These are phyloP conservation scores for Pistacia atlantica DNA, from an alignment of 345 rosid species.

Conservation along the genomic window DNA sequence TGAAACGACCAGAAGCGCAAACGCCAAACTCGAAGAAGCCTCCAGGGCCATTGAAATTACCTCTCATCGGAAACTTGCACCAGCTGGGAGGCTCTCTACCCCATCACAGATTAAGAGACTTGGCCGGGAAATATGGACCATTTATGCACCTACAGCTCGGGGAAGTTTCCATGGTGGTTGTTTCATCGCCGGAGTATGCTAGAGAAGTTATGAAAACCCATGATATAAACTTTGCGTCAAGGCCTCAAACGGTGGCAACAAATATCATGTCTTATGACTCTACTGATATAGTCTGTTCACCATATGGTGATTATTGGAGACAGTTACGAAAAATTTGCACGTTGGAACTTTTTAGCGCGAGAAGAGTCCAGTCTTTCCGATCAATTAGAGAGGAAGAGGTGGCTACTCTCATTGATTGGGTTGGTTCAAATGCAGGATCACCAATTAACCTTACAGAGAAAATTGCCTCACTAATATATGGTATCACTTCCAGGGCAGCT, in stretches of 20 bases:
- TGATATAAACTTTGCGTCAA: no score
- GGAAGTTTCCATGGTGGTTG: no score
- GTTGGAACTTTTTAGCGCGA: conserved; percentile 23
- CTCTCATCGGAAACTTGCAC: no score
- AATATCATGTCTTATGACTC: conserved; percentile 15
- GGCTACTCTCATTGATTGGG: conserved; percentile 2
- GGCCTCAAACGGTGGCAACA: conserved; percentile 9
- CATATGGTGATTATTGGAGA: conserved; percentile 36
- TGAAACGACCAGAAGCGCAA: no score
- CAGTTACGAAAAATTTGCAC: conserved; percentile 26
- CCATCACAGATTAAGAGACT: no score
- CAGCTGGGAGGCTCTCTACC: no score
- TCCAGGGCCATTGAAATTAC: no score
- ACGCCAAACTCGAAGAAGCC: neutral
- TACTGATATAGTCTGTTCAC: conserved; percentile 13
- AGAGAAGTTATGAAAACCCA: no score
- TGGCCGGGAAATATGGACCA: no score
- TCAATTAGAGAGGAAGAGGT: conserved; percentile 30
- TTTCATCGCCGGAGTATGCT: no score
- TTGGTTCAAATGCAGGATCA: conserved; percentile 5
- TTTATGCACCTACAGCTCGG: no score
- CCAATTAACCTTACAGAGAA: conserved; percentile 27
- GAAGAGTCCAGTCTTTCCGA: conserved; percentile 28
- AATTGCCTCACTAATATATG: conserved; percentile 13
- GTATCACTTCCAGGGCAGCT: conserved; percentile 22